These are phyloP conservation scores for Euphrasia arctica DNA, from an alignment of 305 asterid genomes.

Conservation along the genomic window DNA sequence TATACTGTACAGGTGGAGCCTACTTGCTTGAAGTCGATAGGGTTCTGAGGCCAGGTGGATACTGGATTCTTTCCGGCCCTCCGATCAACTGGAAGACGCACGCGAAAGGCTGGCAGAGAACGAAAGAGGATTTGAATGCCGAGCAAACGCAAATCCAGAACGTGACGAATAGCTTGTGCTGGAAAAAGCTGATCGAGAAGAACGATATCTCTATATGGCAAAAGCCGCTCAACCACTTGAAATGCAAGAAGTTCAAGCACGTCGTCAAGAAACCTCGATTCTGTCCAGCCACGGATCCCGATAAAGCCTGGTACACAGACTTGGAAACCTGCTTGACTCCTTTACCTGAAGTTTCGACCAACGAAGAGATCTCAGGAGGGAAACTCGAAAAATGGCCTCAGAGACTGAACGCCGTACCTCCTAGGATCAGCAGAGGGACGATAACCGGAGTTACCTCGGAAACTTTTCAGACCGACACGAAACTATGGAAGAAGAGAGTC, in stretches of 20 bases:
- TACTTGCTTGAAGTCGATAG: conserved; percentile 63
- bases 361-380: conserved; percentile 52
- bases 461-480: conserved; percentile 35
- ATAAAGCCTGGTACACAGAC: conserved; percentile 62
- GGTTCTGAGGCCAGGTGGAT: conserved; percentile 54
- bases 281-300: conserved; percentile 44
- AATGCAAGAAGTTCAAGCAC: conserved; percentile 37
- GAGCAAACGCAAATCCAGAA: conserved; percentile 64
- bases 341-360: conserved; percentile 45
- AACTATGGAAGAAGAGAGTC: conserved; percentile 56
- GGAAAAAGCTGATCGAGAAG: conserved; percentile 65
- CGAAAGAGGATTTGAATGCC: conserved; percentile 46
- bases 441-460: conserved; percentile 41
- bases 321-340: conserved; percentile 63
- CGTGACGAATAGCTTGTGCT: conserved; percentile 57
- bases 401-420: conserved; percentile 49
- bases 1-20: conserved; percentile 45
- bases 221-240: conserved; percentile 54
- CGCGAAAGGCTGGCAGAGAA: conserved; percentile 61
- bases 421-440: conserved; percentile 49
- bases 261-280: conserved; percentile 36
- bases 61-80: conserved; percentile 67
- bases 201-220: conserved; percentile 67
- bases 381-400: conserved; percentile 60
- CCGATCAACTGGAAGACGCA: conserved; percentile 51